Evolutionary conservation across 2,329 filamentous ascomycete species (phyloP).

Genomic region (Apiospora aurea): DNA sequence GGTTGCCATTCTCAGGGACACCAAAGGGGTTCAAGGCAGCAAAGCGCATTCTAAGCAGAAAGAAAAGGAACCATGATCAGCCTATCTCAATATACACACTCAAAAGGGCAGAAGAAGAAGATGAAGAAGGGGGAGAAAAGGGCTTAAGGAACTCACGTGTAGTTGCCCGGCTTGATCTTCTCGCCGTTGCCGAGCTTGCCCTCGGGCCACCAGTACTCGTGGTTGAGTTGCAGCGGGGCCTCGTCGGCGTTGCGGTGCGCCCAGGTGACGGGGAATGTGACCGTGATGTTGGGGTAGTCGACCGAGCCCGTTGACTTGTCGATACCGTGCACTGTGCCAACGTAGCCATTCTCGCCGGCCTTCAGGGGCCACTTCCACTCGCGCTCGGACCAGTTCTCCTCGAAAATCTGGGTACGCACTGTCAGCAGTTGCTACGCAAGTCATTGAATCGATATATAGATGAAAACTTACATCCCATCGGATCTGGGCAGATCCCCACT

Average conservation of each 20-base stretch:
- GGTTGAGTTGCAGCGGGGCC: neutral
- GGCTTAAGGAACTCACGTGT: constrained; percentile 30
- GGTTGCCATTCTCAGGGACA: constrained; percentile 28
- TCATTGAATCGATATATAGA: neutral
- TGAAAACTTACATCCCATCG: constrained; percentile 40
- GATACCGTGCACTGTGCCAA: constrained; percentile 34
- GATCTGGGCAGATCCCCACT: constrained; percentile 38
- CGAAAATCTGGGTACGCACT: constrained; percentile 34
- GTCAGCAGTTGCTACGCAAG: neutral
- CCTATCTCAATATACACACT: neutral
- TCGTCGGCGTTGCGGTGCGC: neutral
- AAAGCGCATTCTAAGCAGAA: constrained; percentile 31
- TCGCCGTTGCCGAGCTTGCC: constrained; percentile 32
- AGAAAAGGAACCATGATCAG: neutral
- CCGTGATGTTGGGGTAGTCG: constrained; percentile 36
- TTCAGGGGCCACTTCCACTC: constrained; percentile 40
- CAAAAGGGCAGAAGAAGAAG: no score
- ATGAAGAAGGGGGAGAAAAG: neutral
- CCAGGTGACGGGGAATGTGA: constrained; percentile 34
- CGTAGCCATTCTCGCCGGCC: constrained; percentile 37
- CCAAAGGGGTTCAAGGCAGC: constrained; percentile 32
- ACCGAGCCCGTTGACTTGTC: constrained; percentile 30
- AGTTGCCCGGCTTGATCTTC: constrained; percentile 32
- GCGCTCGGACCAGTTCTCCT: constrained; percentile 35
- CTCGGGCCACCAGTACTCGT: constrained; percentile 30